Base-by-base conservation (phyloP, 192 early-diverging fungal genomes). In the Coemansia guatemalensis region DNA sequence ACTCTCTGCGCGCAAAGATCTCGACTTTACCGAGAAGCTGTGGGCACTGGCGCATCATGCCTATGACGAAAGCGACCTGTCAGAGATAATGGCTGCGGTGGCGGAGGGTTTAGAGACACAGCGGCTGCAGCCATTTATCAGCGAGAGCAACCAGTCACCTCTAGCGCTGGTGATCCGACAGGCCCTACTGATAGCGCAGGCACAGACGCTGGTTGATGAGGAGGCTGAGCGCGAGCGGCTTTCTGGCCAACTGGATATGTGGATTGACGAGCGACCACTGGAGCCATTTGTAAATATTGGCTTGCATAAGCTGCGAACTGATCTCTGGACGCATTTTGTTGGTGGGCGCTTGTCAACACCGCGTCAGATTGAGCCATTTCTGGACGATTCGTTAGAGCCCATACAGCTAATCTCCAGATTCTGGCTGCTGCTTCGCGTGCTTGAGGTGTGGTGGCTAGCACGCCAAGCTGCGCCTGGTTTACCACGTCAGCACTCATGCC, bases 1-100 rank as follows among this genome's bases (percentile, higher is more conserved):
- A 11, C 64, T 78, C 26, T 64, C 76, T 0, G 48, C 35, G 41
- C 77, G 77, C 23, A 56, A 58, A 11, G 78, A 69, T 32, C 52
- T 75, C 47, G 78, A 81, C 21, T 81, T 81, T 64, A 70, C 66
- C 25, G 78, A 81, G 59, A 73, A 69, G 21, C 55, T 81, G 30
- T 81, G 78, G 78, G 60, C 54, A 23, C 54, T 81, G 27, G 56
- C 67, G 3, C 73, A 75, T 26, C 39, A 75, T 21, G 69, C 73
- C 4, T 41, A 65, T 24, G 78, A 81, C 50, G 62, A 59, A 24
- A 59, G 48, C 24, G 78, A 81, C 35, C 56, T 81, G 29, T 62
- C 67, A 1, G 78, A 81, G 30, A 58, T 68, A 3, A 49, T 81
- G 8, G 72, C 78, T 3, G 78, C 78, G 0, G 67, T 75, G 0